phyloP scores from a whole-genome alignment of 768 basidiomycete genomes.

The Auriscalpium microsporum region DNA sequence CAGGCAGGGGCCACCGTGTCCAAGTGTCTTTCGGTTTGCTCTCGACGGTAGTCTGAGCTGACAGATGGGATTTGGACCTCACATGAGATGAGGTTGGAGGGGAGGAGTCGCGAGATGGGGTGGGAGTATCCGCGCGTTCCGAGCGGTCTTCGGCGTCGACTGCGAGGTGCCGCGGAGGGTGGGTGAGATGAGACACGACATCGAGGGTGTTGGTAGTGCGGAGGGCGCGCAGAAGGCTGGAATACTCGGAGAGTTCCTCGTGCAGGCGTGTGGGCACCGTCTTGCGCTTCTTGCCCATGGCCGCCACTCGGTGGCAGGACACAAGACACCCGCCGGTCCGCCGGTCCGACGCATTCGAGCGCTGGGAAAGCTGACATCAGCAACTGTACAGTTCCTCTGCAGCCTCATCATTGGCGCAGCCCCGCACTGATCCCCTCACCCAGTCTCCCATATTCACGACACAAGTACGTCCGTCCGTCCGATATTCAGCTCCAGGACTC shows the following conservation, averaged over 20 bases:
- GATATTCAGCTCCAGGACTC: neutral
- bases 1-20: slow-evolving; percentile 71
- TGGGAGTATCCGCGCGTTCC: neutral
- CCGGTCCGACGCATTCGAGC: neutral
- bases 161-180: neutral
- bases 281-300: slow-evolving; percentile 33
- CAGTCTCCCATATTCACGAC: slow-evolving; percentile 15
- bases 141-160: slow-evolving; percentile 3
- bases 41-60: slow-evolving; percentile 8
- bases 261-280: slow-evolving; percentile 47
- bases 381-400: slow-evolving; percentile 27
- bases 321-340: neutral
- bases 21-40: slow-evolving; percentile 37
- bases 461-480: slow-evolving; percentile 8
- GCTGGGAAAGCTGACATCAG: slow-evolving; percentile 22
- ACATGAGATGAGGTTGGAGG: slow-evolving; percentile 1
- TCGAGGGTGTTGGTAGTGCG: slow-evolving; percentile 50
- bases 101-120: neutral
- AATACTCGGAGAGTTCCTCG: slow-evolving; percentile 59
- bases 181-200: slow-evolving; percentile 42
- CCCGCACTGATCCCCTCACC: neutral
- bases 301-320: neutral
- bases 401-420: slow-evolving; percentile 18
- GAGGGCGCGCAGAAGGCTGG: slow-evolving; percentile 57
- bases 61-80: slow-evolving; percentile 15